phyloP scores from a whole-genome alignment of 1,284 basidiomycete species.

The Ustilago xerochloae region DNA sequence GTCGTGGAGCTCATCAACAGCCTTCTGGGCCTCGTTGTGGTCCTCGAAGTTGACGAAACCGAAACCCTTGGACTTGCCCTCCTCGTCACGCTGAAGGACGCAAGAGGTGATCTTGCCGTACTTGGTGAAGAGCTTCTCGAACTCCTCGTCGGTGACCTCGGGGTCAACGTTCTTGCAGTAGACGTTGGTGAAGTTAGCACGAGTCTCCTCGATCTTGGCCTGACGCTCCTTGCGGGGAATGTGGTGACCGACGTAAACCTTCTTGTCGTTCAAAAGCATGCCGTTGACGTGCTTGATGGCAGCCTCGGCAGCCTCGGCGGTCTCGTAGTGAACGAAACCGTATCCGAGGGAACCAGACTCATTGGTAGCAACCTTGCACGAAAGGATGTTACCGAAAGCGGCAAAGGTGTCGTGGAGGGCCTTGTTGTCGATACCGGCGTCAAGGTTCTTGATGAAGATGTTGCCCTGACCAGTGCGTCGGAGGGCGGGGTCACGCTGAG shows the following conservation, averaged over 20 bases:
- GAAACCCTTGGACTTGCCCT: constrained; percentile 91
- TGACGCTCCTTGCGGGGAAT: constrained; percentile 88
- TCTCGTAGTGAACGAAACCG: constrained; percentile 99
- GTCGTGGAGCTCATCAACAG: constrained; percentile 91
- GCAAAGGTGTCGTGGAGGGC: constrained; percentile 99
- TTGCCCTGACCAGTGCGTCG: constrained; percentile 99
- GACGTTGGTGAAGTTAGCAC: constrained; percentile 95
- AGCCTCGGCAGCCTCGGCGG: constrained; percentile 88
- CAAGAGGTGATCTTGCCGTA: constrained; percentile 91
- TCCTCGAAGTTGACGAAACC: constrained; percentile 97
- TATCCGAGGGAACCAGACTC: constrained; percentile 72
- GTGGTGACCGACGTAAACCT: constrained; percentile 95
- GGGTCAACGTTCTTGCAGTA: constrained; percentile 97
- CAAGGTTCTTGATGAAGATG: constrained; percentile 99
- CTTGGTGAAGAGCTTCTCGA: constrained; percentile 81
- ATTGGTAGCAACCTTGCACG: constrained; percentile 90
- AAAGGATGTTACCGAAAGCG: constrained; percentile 97
- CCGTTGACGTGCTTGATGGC: constrained; percentile 98
- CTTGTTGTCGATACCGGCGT: constrained; percentile 99
- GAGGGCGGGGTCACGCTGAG: constrained; percentile 97
- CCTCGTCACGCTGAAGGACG: constrained; percentile 79
- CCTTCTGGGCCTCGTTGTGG: constrained; percentile 90
- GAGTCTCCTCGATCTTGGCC: constrained; percentile 95
- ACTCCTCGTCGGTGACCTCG: constrained; percentile 86
- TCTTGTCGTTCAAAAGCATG: constrained; percentile 92